Conservation (phyloP, 805 yeast genomes). For the Wickerhamomyces chambardii region DNA sequence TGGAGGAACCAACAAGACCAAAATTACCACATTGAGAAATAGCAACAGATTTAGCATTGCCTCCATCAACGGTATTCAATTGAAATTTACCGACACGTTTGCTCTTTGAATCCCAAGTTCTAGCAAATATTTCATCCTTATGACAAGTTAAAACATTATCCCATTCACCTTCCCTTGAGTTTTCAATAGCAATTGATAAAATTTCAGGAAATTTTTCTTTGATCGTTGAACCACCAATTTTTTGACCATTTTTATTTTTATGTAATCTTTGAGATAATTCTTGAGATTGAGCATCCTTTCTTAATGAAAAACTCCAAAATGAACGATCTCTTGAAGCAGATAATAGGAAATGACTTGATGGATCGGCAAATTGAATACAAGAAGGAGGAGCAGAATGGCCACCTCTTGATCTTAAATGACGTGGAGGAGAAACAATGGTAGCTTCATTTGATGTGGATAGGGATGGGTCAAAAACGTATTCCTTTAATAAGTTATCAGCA, state of each 20-base stretch:
- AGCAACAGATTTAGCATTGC: conserved; percentile 64
- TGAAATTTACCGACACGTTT: conserved; percentile 74
- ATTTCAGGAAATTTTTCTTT: conserved; percentile 76
- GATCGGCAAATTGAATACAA: conserved; percentile 65
- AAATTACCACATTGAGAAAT: conserved; percentile 94
- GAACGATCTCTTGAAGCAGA: conserved; percentile 84
- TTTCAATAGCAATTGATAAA: conserved; percentile 58
- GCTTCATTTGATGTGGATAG: conserved; percentile 45
- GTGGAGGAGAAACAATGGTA: conserved; percentile 77
- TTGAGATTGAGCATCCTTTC: conserved; percentile 95
- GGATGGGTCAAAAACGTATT: conserved; percentile 90
- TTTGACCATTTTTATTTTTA: conserved; percentile 31
- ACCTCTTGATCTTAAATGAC: conserved; percentile 87
- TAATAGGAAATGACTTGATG: conserved; percentile 71
- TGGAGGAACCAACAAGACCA: conserved; percentile 81
- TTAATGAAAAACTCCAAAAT: conserved; percentile 84
- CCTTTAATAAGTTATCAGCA: conserved; percentile 83
- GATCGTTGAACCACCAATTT: conserved; percentile 49
- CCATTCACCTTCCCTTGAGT: conserved; percentile 83
- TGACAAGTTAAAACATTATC: conserved; percentile 89
- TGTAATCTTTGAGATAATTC: conserved; percentile 75
- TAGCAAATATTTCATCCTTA: conserved; percentile 71
- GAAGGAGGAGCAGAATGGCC: conserved; percentile 96
- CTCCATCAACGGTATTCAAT: conserved; percentile 69
- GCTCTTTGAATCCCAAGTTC: conserved; percentile 81